Base-by-base conservation (phyloP, 2,329 filamentous ascomycete species). In the Cercospora zeina region DNA sequence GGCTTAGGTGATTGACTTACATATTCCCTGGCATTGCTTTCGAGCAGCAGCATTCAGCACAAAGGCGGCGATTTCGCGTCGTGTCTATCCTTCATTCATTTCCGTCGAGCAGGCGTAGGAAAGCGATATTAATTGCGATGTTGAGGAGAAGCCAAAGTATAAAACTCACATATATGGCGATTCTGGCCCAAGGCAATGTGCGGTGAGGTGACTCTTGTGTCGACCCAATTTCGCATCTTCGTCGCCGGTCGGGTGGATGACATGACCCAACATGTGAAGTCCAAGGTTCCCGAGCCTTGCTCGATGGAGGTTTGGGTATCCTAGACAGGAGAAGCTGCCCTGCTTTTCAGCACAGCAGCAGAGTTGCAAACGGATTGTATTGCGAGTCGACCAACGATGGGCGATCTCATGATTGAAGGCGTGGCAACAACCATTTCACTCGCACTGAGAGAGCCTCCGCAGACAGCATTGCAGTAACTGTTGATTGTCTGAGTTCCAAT, bases 21-120 rank as follows among this genome's bases (percentile, higher is more conserved):
- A 61, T 61, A 24, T 61, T 61, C n/a, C 58, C 58, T 33, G 58
- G 58, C 58, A 61, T 61, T 21, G 30, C 58, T 19, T n/a, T 37
- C 24, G 37, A 30, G n/a, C 47, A 33, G 47, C 27, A 13, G 47
- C 7, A 27, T 51, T 8, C 47, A 51, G 14, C 47, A 31, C 47
- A 33, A 16, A 16, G n/a, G 47, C 47, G 47, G 30, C 47, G 24
- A 45, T 51, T 13, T 21, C 47, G 47, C 47, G 47, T 33, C 16
- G 21, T 51, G 47, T 21, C n/a, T 51, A 51, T 51, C 9, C 30
- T 51, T 19, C 47, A 13, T 51, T 19, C 47, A 24, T 51, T 30
- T 24, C 47, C 47, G n/a, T 33, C n/a, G 24, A 24, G 30, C 47
- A 33, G 24, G 47, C 24, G 24, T 21, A 8, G 24, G 24, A 39